A percentile compares a stretch with the other conserved stretches of the same genome.
phyloP scores from a whole-genome alignment of 352 stramenopile species.

The Peronospora tabacina region DNA sequence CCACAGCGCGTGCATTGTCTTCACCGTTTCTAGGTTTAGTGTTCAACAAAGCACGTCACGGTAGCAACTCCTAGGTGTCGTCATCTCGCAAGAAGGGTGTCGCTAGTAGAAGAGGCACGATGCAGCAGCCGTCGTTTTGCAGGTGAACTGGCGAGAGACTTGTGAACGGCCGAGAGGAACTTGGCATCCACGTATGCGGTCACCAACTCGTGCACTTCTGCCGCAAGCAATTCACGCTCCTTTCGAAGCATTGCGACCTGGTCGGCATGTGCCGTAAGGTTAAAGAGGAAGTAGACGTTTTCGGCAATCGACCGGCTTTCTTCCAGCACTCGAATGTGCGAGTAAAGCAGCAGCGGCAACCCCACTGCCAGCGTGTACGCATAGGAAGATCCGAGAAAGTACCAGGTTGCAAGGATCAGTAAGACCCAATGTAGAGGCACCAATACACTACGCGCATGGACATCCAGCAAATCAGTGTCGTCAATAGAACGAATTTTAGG shows the following conservation, averaged over 20 bases:
- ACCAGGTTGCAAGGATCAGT: constrained; percentile 49
- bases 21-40: neutral
- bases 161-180: constrained; percentile 49
- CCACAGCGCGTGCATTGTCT: neutral
- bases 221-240: constrained; percentile 40
- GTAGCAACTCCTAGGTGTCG: neutral
- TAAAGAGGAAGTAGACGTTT: constrained; percentile 70
- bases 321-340: constrained; percentile 69
- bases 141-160: constrained; percentile 41
- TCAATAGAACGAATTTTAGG: neutral
- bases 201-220: constrained; percentile 55
- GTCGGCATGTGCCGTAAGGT: constrained; percentile 55
- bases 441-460: constrained; percentile 34
- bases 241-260: constrained; percentile 47
- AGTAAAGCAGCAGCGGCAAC: constrained; percentile 62
- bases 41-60: neutral
- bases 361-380: constrained; percentile 49
- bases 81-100: constrained; percentile 6
- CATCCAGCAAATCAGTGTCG: constrained; percentile 9
- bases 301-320: constrained; percentile 71
- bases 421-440: constrained; percentile 63
- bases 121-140: constrained; percentile 30
- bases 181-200: constrained; percentile 42
- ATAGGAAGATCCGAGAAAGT: constrained; percentile 46
- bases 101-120: constrained; percentile 13